Percentiles rank a stretch among this genome's conserved stretches.
phyloP scores from a whole-genome alignment of 2,329 filamentous ascomycete species.

The Ascochyta rabiei region DNA sequence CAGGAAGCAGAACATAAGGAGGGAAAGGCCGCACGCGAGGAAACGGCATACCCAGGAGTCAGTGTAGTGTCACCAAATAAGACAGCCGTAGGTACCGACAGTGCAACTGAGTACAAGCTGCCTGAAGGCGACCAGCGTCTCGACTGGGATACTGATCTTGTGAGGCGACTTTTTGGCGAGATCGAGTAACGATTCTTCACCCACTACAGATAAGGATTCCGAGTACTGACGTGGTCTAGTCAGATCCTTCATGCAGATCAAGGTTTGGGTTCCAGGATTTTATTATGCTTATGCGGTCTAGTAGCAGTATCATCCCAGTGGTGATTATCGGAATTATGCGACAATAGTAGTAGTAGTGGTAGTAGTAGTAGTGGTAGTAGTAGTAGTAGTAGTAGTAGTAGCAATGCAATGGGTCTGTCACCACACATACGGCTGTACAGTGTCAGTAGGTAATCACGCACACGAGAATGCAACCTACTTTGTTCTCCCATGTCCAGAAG shows the following conservation, averaged over 20 bases:
- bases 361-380: not conserved
- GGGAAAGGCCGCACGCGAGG: not conserved
- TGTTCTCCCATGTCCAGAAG: conserved; percentile 63
- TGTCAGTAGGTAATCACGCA: conserved; percentile 7
- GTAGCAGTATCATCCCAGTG: conserved; percentile 22
- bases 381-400: not conserved
- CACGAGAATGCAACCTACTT: conserved; percentile 43
- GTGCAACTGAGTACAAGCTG: conserved; percentile 11
- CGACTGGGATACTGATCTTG: conserved; percentile 34
- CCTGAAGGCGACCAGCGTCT: conserved; percentile 23
- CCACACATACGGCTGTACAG: conserved; percentile 39
- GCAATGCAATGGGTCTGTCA: conserved; percentile 17
- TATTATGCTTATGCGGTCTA: conserved; percentile 19
- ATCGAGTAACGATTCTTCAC: conserved; percentile 12
- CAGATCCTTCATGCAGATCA: not conserved
- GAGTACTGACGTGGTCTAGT: not conserved
- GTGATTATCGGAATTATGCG: conserved; percentile 4
- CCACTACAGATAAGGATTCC: not conserved
- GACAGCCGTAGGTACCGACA: not conserved
- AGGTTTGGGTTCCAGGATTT: not conserved
- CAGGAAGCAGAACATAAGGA: not conserved
- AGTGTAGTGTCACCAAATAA: conserved; percentile 60
- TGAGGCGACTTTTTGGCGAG: conserved; percentile 31
- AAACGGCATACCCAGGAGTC: not conserved
- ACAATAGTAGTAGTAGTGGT: not conserved